These are phyloP conservation scores for Kwoniella europaea DNA, from an alignment of 768 basidiomycete genomes.

Conservation along the genomic window DNA sequence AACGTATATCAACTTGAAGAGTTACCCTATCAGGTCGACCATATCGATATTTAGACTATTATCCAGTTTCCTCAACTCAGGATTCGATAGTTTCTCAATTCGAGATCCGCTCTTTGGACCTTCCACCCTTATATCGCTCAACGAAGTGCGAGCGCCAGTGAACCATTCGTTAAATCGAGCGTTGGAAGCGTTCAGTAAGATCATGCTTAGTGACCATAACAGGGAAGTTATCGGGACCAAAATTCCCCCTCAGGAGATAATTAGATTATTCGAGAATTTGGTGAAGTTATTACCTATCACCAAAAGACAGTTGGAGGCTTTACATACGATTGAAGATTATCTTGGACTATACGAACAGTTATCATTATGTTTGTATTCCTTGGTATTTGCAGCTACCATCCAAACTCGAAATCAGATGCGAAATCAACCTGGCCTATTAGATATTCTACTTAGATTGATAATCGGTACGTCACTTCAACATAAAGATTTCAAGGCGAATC, in stretches of 20 bases:
- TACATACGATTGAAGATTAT: conserved; percentile 66
- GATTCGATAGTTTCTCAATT: conserved; percentile 61
- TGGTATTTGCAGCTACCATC: conserved; percentile 81
- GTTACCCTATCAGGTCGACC: conserved; percentile 59
- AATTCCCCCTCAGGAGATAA: conserved; percentile 67
- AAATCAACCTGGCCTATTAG: conserved; percentile 69
- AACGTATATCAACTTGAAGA: conserved; percentile 60
- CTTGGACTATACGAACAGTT: conserved; percentile 78
- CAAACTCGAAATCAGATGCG: conserved; percentile 74
- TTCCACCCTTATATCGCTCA: conserved; percentile 35
- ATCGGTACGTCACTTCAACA: conserved; percentile 24
- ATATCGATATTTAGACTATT: conserved; percentile 69
- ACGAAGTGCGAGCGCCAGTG: conserved; percentile 64
- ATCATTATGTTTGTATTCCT: conserved; percentile 80
- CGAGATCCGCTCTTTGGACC: conserved; percentile 37
- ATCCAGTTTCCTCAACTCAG: conserved; percentile 76
- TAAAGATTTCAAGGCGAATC: conserved; percentile 31
- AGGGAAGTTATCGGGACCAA: conserved; percentile 70
- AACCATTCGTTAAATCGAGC: conserved; percentile 65
- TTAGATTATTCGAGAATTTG: conserved; percentile 70
- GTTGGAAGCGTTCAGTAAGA: conserved; percentile 81
- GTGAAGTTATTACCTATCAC: conserved; percentile 82
- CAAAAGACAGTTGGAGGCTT: conserved; percentile 69
- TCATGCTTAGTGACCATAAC: conserved; percentile 77
- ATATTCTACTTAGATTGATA: conserved; percentile 64